Percentiles rank a stretch among this genome's conserved stretches.
These are phyloP conservation scores for Ascochyta pisi DNA, from an alignment of 2,329 filamentous ascomycete genomes.

Conservation along the genomic window DNA sequence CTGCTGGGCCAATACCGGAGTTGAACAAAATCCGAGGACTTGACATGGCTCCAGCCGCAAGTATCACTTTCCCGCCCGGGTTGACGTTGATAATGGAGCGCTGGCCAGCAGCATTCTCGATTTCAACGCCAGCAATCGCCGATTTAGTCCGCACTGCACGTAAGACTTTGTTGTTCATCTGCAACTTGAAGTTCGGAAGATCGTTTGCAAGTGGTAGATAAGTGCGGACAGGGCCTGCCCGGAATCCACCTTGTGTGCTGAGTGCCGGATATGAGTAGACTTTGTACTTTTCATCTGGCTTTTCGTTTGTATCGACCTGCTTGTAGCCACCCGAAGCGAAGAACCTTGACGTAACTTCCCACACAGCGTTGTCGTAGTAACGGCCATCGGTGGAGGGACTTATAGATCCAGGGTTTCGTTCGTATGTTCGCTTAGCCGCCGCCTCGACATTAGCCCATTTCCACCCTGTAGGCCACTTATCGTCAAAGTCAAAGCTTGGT, in stretches of 20 bases:
- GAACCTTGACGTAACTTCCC: slow-evolving; percentile 24
- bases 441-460: slow-evolving; percentile 25
- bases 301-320: slow-evolving; percentile 24
- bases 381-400: slow-evolving; percentile 26
- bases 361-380: slow-evolving; percentile 30
- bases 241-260: slow-evolving; percentile 21
- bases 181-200: slow-evolving; percentile 31
- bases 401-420: slow-evolving; percentile 30
- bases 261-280: slow-evolving; percentile 22
- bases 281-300: slow-evolving; percentile 30
- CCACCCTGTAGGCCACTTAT: slow-evolving; percentile 31
- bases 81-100: slow-evolving; percentile 28
- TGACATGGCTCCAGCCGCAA: slow-evolving; percentile 33
- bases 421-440: slow-evolving; percentile 27
- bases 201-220: slow-evolving; percentile 26
- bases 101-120: slow-evolving; percentile 16
- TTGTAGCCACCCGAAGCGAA: slow-evolving; percentile 26
- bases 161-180: slow-evolving; percentile 31
- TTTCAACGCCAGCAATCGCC: slow-evolving; percentile 28
- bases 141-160: slow-evolving; percentile 22
- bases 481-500: slow-evolving; percentile 27
- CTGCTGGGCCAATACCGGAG: slow-evolving; percentile 33
- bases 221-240: slow-evolving; percentile 28
- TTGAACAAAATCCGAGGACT: slow-evolving; percentile 35
- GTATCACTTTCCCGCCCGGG: slow-evolving; percentile 31